phyloP scores from a whole-genome alignment of 179 eudicot species.

The Vitellaria paradoxa region DNA sequence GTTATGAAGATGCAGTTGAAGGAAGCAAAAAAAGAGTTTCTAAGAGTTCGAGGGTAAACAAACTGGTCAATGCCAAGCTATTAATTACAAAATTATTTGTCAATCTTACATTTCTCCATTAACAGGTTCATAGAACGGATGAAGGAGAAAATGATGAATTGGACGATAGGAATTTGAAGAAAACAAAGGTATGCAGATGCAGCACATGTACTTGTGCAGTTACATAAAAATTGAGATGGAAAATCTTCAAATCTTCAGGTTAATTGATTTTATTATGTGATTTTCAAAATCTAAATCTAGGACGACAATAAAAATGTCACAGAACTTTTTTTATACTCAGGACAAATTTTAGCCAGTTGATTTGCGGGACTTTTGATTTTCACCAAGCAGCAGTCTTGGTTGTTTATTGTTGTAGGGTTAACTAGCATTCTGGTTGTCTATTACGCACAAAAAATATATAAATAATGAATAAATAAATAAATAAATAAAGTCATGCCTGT shows the following conservation, averaged over 20 bases:
- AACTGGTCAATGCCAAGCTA: slow-evolving; percentile 8
- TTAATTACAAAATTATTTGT: neutral
- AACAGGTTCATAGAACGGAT: slow-evolving; percentile 32
- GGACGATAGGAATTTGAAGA: slow-evolving; percentile 33
- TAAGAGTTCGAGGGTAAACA: slow-evolving; percentile 12
- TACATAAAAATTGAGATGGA: neutral
- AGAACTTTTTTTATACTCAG: neutral
- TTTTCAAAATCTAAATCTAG: neutral
- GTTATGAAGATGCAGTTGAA: slow-evolving; percentile 19
- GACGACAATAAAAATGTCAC: neutral
- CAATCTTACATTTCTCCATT: slow-evolving; percentile 2
- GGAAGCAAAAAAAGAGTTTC: slow-evolving; percentile 13
- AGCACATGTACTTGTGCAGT: neutral
- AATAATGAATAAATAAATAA: no score
- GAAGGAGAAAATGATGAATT: slow-evolving; percentile 21
- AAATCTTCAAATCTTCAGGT: neutral
- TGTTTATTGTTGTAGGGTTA: neutral
- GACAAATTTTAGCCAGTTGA: neutral
- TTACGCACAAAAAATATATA: neutral
- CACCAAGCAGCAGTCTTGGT: no score
- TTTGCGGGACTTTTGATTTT: no score
- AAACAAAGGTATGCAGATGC: slow-evolving; percentile 33
- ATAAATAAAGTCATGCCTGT: neutral
- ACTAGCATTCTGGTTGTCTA: neutral
- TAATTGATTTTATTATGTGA: neutral